These are phyloP conservation scores for Coemansia sp. DNA, from an alignment of 192 early-diverging fungal genomes.

Conservation along the genomic window DNA sequence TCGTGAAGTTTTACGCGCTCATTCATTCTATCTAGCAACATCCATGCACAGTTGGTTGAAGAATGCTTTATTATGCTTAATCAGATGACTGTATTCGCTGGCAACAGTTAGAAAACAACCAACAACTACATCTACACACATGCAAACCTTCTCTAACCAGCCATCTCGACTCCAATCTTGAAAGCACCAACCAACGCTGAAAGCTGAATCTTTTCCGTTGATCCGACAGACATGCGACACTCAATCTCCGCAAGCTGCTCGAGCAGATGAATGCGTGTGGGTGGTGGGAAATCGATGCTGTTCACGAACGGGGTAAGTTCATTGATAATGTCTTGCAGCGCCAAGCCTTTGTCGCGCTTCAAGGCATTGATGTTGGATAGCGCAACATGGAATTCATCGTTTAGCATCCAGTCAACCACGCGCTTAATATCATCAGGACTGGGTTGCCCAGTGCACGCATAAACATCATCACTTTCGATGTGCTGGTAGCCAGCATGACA, in stretches of 20 bases:
- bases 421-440: conserved; percentile 81
- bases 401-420: conserved; percentile 76
- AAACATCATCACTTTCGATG: conserved; percentile 79
- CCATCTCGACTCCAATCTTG: conserved; percentile 72
- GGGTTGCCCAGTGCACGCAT: conserved; percentile 91
- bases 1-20: no score
- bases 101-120: not conserved
- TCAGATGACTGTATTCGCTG: conserved; percentile 1
- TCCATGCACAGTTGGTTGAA: no score
- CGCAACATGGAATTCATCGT: conserved; percentile 80
- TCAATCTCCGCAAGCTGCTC: conserved; percentile 88
- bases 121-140: not conserved
- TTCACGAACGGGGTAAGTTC: conserved; percentile 69
- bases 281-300: conserved; percentile 70
- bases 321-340: conserved; percentile 86
- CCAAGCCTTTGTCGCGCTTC: conserved; percentile 82
- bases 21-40: no score
- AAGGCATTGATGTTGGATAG: conserved; percentile 68
- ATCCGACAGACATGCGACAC: conserved; percentile 74
- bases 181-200: conserved; percentile 85
- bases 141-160: conserved; percentile 14
- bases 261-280: conserved; percentile 67
- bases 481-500: conserved; percentile 82
- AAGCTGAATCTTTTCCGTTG: conserved; percentile 86
- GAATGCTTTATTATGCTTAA: no score